phyloP scores from a whole-genome alignment of 2,329 filamentous ascomycete genomes.

The Clarireedia paspali region DNA sequence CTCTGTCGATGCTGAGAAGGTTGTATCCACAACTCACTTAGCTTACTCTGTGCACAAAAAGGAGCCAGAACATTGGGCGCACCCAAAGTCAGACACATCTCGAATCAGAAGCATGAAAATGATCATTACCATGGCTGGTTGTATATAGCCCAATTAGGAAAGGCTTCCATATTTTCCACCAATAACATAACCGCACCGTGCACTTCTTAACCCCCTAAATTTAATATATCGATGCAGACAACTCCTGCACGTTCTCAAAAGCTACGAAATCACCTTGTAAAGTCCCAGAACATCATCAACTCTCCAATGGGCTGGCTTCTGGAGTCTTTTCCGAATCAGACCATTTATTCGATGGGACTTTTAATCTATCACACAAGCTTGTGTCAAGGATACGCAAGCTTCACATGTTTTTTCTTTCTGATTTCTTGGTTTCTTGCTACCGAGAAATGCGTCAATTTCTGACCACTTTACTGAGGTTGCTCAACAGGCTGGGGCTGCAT shows the following conservation, averaged over 20 bases:
- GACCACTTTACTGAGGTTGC: conserved; percentile 8
- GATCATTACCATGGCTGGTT: neutral
- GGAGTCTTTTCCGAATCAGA: neutral
- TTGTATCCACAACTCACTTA: neutral
- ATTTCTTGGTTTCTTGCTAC: neutral
- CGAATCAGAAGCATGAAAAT: neutral
- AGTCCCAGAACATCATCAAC: neutral
- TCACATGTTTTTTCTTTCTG: neutral
- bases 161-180: neutral
- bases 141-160: conserved; percentile 3
- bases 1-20: neutral
- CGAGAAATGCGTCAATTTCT: conserved; percentile 2
- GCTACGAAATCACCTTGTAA: neutral
- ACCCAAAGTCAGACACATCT: neutral
- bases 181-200: conserved; percentile 2
- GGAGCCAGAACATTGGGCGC: no score
- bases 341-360: no score
- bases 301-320: neutral
- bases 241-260: conserved; percentile 2
- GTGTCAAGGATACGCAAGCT: neutral
- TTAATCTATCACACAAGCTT: no score
- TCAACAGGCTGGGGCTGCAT: conserved; percentile 13
- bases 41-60: neutral
- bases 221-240: conserved; percentile 5
- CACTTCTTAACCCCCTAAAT: conserved; percentile 6